Percentiles rank a stretch among this genome's conserved stretches.
Evolutionary conservation across 2,329 filamentous ascomycete species (phyloP).

Genomic region (Colletotrichum sp.): DNA sequence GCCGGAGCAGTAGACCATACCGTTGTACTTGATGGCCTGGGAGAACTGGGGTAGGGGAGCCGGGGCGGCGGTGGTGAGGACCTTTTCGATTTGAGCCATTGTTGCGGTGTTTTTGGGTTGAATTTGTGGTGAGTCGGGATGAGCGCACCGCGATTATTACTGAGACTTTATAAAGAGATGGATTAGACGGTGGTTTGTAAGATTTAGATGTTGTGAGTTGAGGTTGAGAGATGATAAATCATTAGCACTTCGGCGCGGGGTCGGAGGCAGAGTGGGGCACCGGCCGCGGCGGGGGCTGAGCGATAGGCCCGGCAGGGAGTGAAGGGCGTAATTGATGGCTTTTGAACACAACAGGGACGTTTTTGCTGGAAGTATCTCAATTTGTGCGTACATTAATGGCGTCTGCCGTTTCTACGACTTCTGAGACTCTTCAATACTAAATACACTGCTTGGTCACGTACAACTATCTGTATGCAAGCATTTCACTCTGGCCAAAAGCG

Average conservation of each 20-base stretch:
- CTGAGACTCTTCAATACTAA: too few relatives aligned
- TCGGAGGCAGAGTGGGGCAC: conserved; percentile 1
- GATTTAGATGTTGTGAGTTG: background rate
- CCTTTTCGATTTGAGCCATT: conserved; percentile 17
- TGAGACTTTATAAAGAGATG: background rate
- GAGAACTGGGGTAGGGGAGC: conserved; percentile 60
- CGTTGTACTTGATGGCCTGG: conserved; percentile 66
- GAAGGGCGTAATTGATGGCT: background rate
- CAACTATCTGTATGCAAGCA: too few relatives aligned
- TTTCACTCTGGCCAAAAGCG: too few relatives aligned
- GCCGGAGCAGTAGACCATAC: conserved; percentile 75
- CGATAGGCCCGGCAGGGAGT: background rate
- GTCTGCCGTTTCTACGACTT: too few relatives aligned
- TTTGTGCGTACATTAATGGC: too few relatives aligned
- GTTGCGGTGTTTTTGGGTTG: background rate
- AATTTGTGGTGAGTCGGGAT: too few relatives aligned
- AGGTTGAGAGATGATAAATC: background rate
- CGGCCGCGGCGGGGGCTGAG: background rate
- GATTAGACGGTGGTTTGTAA: background rate
- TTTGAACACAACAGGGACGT: too few relatives aligned
- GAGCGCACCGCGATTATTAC: rapidly evolving
- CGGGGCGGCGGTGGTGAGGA: conserved; percentile 29
- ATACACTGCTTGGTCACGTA: too few relatives aligned
- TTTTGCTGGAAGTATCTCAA: too few relatives aligned
- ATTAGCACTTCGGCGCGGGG: conserved; percentile 1